Conservation (phyloP, 305 asterid genomes). For the Fraxinus baroniana region DNA sequence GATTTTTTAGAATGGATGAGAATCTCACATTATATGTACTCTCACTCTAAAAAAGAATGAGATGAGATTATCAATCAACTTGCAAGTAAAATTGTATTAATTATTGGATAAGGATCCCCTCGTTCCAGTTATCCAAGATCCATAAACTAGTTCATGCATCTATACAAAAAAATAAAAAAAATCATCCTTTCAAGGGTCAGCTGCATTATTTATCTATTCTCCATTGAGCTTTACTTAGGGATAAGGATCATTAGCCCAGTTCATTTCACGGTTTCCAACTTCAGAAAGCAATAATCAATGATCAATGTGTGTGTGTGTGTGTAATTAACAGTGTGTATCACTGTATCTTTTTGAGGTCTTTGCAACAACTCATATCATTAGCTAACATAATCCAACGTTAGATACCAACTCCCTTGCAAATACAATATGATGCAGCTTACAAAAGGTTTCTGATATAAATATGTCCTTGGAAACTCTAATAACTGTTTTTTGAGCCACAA, state of each 20-base stretch:
- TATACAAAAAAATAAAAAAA: background rate
- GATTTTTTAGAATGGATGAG: background rate
- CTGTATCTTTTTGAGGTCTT: background rate
- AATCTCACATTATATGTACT: background rate
- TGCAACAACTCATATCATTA: background rate
- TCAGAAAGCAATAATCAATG: background rate
- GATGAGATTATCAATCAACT: background rate
- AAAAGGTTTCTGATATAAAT: conserved; percentile 14
- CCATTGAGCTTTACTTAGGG: background rate
- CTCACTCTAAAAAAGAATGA: background rate
- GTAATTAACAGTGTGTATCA: background rate
- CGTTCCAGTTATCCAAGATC: background rate
- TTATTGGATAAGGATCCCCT: background rate
- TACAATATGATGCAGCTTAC: conserved; percentile 7
- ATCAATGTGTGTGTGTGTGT: background rate
- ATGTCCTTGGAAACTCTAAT: background rate
- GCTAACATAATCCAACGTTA: background rate
- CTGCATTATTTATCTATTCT: background rate
- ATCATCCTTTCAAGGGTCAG: background rate
- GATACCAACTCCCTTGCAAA: conserved; percentile 1
- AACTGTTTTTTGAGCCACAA: background rate
- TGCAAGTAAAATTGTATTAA: background rate
- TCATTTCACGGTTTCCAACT: background rate
- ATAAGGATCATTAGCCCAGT: background rate
- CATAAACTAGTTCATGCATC: background rate